A percentile compares a stretch with the other conserved stretches of the same genome.
Conservation (phyloP, 2,329 filamentous ascomycete genomes). For the Penicillium sp. region DNA sequence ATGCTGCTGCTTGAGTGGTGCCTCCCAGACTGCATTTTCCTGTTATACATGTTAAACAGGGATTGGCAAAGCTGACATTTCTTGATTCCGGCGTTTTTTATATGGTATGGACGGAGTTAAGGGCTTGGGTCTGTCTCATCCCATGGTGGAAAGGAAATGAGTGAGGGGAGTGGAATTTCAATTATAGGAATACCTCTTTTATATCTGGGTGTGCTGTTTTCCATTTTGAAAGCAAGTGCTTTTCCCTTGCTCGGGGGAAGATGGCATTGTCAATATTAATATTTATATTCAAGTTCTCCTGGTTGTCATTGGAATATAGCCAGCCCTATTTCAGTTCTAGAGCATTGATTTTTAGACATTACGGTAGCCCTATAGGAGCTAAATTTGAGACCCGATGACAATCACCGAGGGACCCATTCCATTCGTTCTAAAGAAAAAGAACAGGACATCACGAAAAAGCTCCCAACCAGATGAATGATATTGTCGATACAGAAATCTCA, state of each 20-base stretch:
- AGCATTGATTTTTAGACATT: neutral
- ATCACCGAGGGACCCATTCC: conserved; percentile 10
- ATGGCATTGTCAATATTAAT: conserved; percentile 14
- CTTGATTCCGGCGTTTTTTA: neutral
- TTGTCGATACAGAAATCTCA: conserved; percentile 17
- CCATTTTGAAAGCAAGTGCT: neutral
- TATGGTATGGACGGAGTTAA: conserved; percentile 6
- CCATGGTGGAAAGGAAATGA: conserved; percentile 1
- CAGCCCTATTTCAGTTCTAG: neutral
- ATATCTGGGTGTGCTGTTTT: neutral
- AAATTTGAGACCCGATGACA: neutral
- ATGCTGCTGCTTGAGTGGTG: conserved; percentile 5
- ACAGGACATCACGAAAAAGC: conserved; percentile 8
- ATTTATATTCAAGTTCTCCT: neutral
- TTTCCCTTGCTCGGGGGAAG: neutral
- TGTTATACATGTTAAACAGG: neutral
- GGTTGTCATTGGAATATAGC: neutral
- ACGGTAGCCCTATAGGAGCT: neutral
- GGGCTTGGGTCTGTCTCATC: conserved; percentile 1
- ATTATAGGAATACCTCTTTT: conserved; percentile 20
- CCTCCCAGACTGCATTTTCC: neutral
- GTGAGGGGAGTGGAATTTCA: conserved; percentile 6
- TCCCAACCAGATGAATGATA: conserved; percentile 18
- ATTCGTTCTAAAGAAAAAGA: conserved; percentile 13
- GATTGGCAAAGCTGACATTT: neutral